Evolutionary conservation across 2,329 filamentous ascomycete genomes (phyloP).

Genomic region (Exserohilum rostratum): DNA sequence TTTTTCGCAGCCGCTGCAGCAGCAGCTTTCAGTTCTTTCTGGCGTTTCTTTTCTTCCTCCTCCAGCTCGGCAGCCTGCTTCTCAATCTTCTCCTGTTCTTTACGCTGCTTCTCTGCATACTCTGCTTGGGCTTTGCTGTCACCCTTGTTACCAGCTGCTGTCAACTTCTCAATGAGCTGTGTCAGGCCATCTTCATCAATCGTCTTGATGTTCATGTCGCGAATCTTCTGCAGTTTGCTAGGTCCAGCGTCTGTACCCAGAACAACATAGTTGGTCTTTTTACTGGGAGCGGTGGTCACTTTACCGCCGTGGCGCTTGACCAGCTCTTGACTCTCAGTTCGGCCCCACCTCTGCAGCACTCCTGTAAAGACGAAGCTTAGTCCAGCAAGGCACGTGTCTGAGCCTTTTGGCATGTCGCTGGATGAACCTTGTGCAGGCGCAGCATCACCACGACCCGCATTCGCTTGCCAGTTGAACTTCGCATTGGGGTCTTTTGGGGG

Average conservation of each 20-base stretch:
- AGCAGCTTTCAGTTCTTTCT: slow-evolving; percentile 54
- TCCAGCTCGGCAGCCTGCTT: slow-evolving; percentile 86
- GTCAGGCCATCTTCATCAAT: slow-evolving; percentile 95
- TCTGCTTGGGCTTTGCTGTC: slow-evolving; percentile 87
- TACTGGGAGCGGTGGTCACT: slow-evolving; percentile 81
- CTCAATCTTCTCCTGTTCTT: slow-evolving; percentile 82
- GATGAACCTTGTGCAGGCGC: slow-evolving; percentile 66
- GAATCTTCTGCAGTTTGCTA: slow-evolving; percentile 88
- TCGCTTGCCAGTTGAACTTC: slow-evolving; percentile 79
- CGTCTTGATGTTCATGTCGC: slow-evolving; percentile 78
- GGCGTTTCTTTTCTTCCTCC: slow-evolving; percentile 79
- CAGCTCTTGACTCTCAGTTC: slow-evolving; percentile 82
- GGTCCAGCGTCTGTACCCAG: slow-evolving; percentile 90
- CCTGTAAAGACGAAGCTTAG: slow-evolving; percentile 96
- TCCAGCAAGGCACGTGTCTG: slow-evolving; percentile 87
- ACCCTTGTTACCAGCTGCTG: slow-evolving; percentile 75
- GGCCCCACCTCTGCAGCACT: slow-evolving; percentile 76
- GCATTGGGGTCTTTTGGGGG: slow-evolving; percentile 69
- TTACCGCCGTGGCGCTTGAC: slow-evolving; percentile 96
- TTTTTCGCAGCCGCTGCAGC: slow-evolving; percentile 46
- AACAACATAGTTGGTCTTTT: slow-evolving; percentile 93
- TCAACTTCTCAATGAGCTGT: slow-evolving; percentile 78
- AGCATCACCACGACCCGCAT: slow-evolving; percentile 64
- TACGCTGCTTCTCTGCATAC: slow-evolving; percentile 80
- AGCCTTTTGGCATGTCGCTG: slow-evolving; percentile 77